Conservation (phyloP, 805 yeast species). For the Clavispora carvajalis region DNA sequence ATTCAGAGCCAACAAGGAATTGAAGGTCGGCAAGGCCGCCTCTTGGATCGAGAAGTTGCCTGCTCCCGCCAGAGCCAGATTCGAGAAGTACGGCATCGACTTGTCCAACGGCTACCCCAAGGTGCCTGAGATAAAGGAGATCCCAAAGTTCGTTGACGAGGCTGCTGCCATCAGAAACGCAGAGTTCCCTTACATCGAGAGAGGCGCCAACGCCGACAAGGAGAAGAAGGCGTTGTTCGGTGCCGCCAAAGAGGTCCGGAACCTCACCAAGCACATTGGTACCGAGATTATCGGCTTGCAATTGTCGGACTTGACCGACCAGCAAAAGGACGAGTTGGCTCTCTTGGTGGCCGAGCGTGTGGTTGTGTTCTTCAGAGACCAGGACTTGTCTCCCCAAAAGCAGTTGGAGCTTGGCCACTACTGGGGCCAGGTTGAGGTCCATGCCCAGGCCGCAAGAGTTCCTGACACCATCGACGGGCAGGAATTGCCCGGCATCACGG, state of each 20-base stretch:
- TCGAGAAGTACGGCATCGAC: constrained; percentile 21
- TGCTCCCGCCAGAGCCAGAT: constrained; percentile 19
- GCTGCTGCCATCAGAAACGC: constrained; percentile 19
- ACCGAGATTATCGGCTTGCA: constrained; percentile 29
- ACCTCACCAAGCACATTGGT: constrained; percentile 28
- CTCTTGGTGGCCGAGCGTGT: constrained; percentile 27
- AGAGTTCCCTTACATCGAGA: constrained; percentile 21
- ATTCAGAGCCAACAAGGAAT: constrained; percentile 5
- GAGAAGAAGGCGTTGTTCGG: constrained; percentile 27
- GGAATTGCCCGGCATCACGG: constrained; percentile 21
- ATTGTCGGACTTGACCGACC: constrained; percentile 22
- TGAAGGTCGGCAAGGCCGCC: constrained; percentile 10
- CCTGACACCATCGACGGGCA: constrained; percentile 13
- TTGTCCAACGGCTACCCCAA: constrained; percentile 24
- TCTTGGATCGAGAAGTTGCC: constrained; percentile 19
- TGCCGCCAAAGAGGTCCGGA: constrained; percentile 25
- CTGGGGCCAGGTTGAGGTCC: constrained; percentile 26
- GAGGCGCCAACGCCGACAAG: constrained; percentile 26
- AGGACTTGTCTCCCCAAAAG: constrained; percentile 26
- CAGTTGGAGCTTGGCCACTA: constrained; percentile 27
- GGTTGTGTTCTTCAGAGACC: constrained; percentile 27
- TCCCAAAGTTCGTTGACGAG: constrained; percentile 24
- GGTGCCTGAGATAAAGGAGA: constrained; percentile 17
- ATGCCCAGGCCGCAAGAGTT: constrained; percentile 14
- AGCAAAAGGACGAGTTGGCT: constrained; percentile 28